Evolutionary conservation across 176 grass and related monocot species (phyloP), one percentile per base, ranked within the genome.

Genomic region (Avena eriantha): DNA sequence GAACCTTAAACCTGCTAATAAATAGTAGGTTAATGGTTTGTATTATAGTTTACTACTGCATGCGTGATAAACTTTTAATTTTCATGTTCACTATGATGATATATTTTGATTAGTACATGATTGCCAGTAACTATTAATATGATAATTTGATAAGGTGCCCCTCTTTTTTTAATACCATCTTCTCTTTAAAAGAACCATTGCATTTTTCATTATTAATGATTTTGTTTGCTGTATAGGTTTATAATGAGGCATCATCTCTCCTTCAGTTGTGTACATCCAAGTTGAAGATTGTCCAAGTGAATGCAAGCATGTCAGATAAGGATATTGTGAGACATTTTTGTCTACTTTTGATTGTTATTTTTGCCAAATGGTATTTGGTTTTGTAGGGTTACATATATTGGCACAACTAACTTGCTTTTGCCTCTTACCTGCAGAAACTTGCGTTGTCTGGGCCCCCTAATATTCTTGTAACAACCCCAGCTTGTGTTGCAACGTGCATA

Each of bases 401-500:
- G 0, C 81, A 58, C 39, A 53, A 8, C 76, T 87, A 76, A 84
- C 14, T 43, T 77, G 65, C 7, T 24, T 31, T 78, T 61, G 54
- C 9, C 6, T 95, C 26, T 91, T 77, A 53, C 59, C 84, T 94
- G 68, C 90, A 98, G 96, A 87, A 79, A 51, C 82, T 85, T 78
- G 89, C 88, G 22, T 82, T 98, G 84, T 81, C 90, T 58, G 92
- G 68, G 0, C 86, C 93, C 66, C 91, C 95, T 77, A 95, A 98
- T 85, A 92, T 98, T 89, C 82, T 98, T 71, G 95, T 98, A 21
- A 89, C 93, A 82, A 98, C 96, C 81, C 93, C 93, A 73, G 93
- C 92, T 94, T 98, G 92, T 79, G 93, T 98, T 89, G 93, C 93
- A 34, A 89, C 92, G 53, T 94, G 96, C 88, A 98, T 95, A 82